Evolutionary conservation across 2,329 filamentous ascomycete genomes (phyloP), one percentile per base, ranked within the genome.

Genomic region (Trichoderma lentiforme): DNA sequence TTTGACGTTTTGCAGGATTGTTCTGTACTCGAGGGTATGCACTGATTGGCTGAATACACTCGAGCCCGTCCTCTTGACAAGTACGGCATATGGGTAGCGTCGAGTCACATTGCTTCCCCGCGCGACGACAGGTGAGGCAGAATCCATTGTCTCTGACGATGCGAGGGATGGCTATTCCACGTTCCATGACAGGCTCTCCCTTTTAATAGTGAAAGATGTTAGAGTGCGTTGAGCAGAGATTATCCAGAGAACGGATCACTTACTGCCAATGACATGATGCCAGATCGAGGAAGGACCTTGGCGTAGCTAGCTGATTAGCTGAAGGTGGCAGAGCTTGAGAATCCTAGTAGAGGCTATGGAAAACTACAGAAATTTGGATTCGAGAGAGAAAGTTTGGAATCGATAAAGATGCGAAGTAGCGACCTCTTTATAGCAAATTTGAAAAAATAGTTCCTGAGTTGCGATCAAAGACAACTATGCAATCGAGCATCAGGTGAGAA

Each of bases 41-140:
- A 6, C 53, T 58, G 15, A 67, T 24, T 36, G 64, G 64, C n/a
- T 58, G 88, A 64, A 82, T 82, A 77, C 86, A 89, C 61, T 87
- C 83, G 28, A 88, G 80, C 72, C 85, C 85, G 63, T 88, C 81
- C 53, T 86, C 82, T 76, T 84, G 84, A 78, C 86, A 88, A 75
- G 87, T 86, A 65, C 81, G 84, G 76, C 87, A 88, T 21, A 84
- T 77, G 7, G 86, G 86, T 71, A 84, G 82, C 73, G 84, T 82
- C 78, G 88, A 86, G 74, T 87, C 85, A 76, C 86, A 88, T 74
- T 86, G 83, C 74, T 87, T 87, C 78, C 88, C 88, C 73, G 85
- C 82, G 47, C 85, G 84, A 73, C 84, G 83, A 78, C 84, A 86
- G 32, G 83, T 86, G 77, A 86, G 79, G 78, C 84, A 86, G 71